These are phyloP conservation scores for Puccinia novopanici DNA, from an alignment of 1,284 basidiomycete species.

Conservation along the genomic window DNA sequence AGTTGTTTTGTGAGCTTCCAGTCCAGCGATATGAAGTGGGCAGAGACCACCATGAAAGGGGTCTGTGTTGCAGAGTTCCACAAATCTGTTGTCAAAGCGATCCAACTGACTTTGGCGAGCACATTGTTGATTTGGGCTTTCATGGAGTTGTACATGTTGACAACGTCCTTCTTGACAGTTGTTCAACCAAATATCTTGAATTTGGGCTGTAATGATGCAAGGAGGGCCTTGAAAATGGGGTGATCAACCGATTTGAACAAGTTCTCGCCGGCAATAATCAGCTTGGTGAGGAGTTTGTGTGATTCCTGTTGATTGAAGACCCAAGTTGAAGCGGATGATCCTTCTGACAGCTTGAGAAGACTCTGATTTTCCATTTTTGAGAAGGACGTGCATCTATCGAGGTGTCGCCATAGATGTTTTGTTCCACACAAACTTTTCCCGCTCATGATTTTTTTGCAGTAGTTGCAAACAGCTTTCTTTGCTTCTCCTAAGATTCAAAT, in stretches of 20 bases:
- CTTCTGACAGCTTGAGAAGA: too few relatives aligned
- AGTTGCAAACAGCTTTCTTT: background rate
- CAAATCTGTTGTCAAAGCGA: background rate
- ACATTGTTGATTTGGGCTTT: background rate
- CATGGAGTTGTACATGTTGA: background rate
- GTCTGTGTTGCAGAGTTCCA: background rate
- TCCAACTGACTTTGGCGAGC: background rate
- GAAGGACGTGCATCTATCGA: background rate
- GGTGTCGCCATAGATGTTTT: background rate
- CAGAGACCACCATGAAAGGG: background rate
- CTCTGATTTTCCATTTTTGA: too few relatives aligned
- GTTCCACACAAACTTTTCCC: background rate
- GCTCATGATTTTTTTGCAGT: background rate
- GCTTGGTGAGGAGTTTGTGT: background rate
- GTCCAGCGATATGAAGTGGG: background rate
- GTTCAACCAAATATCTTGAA: background rate
- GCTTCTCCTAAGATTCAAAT: background rate
- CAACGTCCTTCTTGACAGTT: background rate
- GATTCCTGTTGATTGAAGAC: background rate
- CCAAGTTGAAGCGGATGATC: background rate
- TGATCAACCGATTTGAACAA: too few relatives aligned
- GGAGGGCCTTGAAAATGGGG: too few relatives aligned
- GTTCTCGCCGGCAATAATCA: background rate
- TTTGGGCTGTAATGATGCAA: too few relatives aligned
- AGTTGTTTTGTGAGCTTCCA: background rate